phyloP scores from a whole-genome alignment of 106 monocot species.

The Allium fistulosum region DNA sequence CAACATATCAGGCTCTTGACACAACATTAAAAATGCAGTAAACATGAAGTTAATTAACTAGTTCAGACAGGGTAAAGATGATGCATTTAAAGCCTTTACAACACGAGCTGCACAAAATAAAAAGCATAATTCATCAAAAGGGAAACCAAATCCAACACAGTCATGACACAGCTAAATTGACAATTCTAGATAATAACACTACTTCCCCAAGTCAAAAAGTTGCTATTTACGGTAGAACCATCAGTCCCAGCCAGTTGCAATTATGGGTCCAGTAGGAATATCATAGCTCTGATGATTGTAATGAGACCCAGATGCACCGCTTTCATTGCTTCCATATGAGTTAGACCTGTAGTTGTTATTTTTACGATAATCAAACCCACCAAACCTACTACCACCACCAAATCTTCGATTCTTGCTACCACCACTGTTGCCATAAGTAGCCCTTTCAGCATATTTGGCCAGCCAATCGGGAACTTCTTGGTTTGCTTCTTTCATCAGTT shows the following conservation, averaged over 20 bases:
- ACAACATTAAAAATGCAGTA: no score
- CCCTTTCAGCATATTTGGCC: constrained; percentile 13
- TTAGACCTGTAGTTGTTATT: not conserved
- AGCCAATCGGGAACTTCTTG: constrained; percentile 60
- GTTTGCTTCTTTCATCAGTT: constrained; percentile 46
- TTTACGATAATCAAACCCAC: constrained; percentile 22
- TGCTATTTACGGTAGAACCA: not conserved
- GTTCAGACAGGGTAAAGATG: no score
- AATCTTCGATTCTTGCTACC: constrained; percentile 6
- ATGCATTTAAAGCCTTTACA: no score
- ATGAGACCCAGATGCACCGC: not conserved
- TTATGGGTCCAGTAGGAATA: not conserved
- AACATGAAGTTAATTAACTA: no score
- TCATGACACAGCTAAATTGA: no score
- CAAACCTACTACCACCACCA: constrained; percentile 16
- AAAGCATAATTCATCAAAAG: no score
- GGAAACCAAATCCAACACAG: no score
- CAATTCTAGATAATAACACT: no score
- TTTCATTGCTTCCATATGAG: not conserved
- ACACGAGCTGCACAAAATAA: no score
- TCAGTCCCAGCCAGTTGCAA: constrained; percentile 10
- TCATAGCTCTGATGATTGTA: not conserved
- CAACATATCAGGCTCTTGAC: no score
- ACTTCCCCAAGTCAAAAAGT: not conserved
- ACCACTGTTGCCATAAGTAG: constrained; percentile 14